Base-by-base conservation (phyloP, 768 basidiomycete species). In the Lactarius deliciosus region DNA sequence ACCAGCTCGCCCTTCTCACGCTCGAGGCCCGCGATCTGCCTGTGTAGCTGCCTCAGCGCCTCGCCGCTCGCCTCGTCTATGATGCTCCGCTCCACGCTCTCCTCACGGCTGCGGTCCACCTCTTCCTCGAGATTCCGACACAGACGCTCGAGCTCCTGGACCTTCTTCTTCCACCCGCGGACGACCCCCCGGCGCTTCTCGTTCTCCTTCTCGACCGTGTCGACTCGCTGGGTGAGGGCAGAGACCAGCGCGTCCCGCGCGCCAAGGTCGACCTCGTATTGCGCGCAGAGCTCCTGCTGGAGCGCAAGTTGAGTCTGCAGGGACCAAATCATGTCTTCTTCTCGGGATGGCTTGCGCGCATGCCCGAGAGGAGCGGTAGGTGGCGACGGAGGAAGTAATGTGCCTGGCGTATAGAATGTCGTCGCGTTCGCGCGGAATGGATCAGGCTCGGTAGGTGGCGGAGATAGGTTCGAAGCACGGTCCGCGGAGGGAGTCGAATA, bases 31-130 rank as follows among this genome's bases (percentile, higher is more conserved):
- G 84, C 83, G 68, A 98, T 93, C 73, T 91, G 88, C 6, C 82
- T 77, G 72, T 98, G 92, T 54, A 97, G 81, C 77, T 86, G 86
- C 55, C 91, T 81, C 73, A 98, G 79, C 36, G 88, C 92, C 75
- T 87, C 87, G 2, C 89, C 83, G 65, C 89, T 91, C 1, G 91
- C 89, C 69, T 88, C 89, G 72, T 91, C 90, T 82, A 96, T 95
- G 47, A 96, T 77, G 68, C 92, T 91, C 22, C 88, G 79, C 66
- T 91, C 89, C 75, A 93, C 79, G 72, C 88, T 91, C 72, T 92
- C 91, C 70, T 91, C 87, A 47, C 94, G 82, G 53, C 89, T 90
- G 8, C 85, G 81, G 68, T 98, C 96, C 34, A 96, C 90, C 73
- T 96, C 91, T 73, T 96, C 94, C 79, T 96, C 90, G 36, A 89